A percentile compares a stretch with the other conserved stretches of the same genome.
Conservation (phyloP, 2,329 filamentous ascomycete species). For the Trematosphaeria pertusa region DNA sequence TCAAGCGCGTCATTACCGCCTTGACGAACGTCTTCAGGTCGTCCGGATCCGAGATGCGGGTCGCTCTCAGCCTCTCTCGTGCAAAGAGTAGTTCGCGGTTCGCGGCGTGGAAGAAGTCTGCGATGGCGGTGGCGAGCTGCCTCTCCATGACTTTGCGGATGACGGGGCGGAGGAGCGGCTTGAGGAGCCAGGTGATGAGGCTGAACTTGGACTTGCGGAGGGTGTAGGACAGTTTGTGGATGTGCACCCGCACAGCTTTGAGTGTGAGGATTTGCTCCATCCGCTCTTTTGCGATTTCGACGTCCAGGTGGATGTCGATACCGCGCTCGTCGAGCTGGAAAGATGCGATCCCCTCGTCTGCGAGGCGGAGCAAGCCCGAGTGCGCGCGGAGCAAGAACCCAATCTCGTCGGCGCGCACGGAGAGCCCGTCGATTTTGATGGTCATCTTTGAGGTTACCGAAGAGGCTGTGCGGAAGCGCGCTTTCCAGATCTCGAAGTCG, state of each 20-base stretch:
- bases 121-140: conserved; percentile 76
- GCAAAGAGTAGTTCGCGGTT: conserved; percentile 90
- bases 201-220: conserved; percentile 77
- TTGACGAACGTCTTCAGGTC: conserved; percentile 83
- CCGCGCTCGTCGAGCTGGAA: conserved; percentile 87
- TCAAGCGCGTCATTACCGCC: conserved; percentile 78
- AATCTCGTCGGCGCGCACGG: conserved; percentile 82
- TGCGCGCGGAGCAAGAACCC: conserved; percentile 89
- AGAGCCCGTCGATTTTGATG: conserved; percentile 81
- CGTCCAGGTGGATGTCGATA: conserved; percentile 82
- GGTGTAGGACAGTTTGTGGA: conserved; percentile 86
- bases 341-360: conserved; percentile 83
- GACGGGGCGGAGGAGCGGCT: conserved; percentile 82
- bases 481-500: conserved; percentile 84
- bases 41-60: conserved; percentile 79
- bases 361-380: conserved; percentile 74
- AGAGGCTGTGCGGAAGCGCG: conserved; percentile 71
- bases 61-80: conserved; percentile 83
- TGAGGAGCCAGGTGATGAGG: conserved; percentile 81
- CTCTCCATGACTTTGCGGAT: conserved; percentile 80
- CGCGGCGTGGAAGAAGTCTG: conserved; percentile 71
- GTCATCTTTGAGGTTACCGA: conserved; percentile 75
- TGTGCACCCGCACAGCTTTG: conserved; percentile 75
- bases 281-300: conserved; percentile 80
- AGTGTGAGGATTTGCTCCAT: conserved; percentile 84